phyloP scores from a whole-genome alignment of 1,284 basidiomycete genomes.

The Inonotus obliquus region DNA sequence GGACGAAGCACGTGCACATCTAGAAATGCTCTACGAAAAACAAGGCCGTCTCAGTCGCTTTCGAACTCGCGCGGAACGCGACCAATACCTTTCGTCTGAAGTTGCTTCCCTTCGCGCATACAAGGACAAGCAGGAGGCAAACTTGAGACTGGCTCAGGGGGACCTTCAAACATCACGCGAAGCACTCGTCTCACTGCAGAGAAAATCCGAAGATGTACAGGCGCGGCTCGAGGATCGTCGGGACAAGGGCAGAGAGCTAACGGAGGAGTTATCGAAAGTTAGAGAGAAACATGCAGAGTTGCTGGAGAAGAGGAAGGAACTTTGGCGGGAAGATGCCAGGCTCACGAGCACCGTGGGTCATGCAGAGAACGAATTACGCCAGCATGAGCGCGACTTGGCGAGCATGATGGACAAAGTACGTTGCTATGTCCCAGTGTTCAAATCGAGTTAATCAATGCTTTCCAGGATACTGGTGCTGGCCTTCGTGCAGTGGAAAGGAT shows the following conservation, averaged over 20 bases:
- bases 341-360: constrained; percentile 72
- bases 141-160: constrained; percentile 42
- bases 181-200: constrained; percentile 53
- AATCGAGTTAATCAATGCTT: background rate
- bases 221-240: constrained; percentile 77
- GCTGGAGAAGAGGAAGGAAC: constrained; percentile 81
- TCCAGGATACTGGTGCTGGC: constrained; percentile 84
- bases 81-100: constrained; percentile 71
- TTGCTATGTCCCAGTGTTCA: background rate
- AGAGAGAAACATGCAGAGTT: constrained; percentile 72
- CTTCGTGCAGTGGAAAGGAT: constrained; percentile 83
- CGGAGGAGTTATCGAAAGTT: constrained; percentile 58
- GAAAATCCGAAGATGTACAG: constrained; percentile 57
- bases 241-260: constrained; percentile 59
- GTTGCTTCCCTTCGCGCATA: constrained; percentile 65
- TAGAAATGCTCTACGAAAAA: constrained; percentile 79
- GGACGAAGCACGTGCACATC: constrained; percentile 65
- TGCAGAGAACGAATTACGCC: constrained; percentile 76
- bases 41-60: constrained; percentile 86
- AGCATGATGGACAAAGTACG: constrained; percentile 93
- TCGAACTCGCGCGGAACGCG: constrained; percentile 77
- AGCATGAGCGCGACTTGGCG: constrained; percentile 75
- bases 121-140: constrained; percentile 43
- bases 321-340: constrained; percentile 95
- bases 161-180: constrained; percentile 44